Base-by-base conservation (phyloP, 352 stramenopile species). In the Elongisporangium prolatum region DNA sequence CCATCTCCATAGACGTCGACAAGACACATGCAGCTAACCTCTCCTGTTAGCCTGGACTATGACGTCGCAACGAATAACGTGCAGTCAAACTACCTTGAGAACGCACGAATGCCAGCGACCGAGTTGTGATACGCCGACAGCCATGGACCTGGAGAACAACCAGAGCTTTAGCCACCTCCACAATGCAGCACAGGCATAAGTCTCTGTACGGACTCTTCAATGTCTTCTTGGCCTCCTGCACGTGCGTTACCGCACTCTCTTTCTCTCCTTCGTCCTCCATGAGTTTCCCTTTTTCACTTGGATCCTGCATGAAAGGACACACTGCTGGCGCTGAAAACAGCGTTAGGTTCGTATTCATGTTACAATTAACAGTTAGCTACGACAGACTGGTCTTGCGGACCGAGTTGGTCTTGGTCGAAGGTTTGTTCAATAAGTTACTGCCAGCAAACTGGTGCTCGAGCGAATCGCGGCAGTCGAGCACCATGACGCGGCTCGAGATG, bases 61-160 rank as follows among this genome's bases (percentile, higher is more conserved):
- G 2, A 44, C 34, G 10, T 44, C 9, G 34, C 34, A 44, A 44
- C 11, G 17, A 13, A 17, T 17, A 44, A 44, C 10, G 10, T 17
- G 28, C 28, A 44, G 34, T 17, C 34, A 44, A 44, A 17, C 2
- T 0, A 82, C 75, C 64, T 74, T 13, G 80, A 86, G 62, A 77
- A 88, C 17, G 82, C 80, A 58, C 93, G 86, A 60, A 97, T 92
- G 1, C 84, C 84, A 48, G 89, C 89, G n/a, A 97, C 84, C 3
- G 86, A 84, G 71, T 97, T 95, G 73, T 95, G 77, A 60, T 95
- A 96, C 16, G 89, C 89, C 52, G 84, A 86, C 21, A 97, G 74
- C 88, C 89, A 96, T 37, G 88, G 89, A 48, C 71, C 72, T 81
- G 18, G 2, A 53, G 50, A 38, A n/a, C 34, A 44, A 44, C 11